These are phyloP conservation scores for Gnaphalium uliginosum DNA, from an alignment of 129 eudicot genomes.

Conservation along the genomic window DNA sequence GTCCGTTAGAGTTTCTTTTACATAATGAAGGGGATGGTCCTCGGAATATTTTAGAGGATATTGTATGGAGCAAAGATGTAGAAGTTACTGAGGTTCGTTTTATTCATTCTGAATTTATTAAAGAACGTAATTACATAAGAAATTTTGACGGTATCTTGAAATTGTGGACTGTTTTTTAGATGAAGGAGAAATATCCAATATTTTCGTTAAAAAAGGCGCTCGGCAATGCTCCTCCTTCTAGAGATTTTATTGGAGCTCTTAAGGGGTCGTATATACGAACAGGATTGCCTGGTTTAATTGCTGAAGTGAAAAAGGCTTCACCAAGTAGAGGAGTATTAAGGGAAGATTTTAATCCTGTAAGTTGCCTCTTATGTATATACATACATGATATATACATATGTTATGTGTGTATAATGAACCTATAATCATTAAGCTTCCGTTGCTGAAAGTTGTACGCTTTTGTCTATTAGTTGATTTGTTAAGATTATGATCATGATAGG, in stretches of 20 bases:
- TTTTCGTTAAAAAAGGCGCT: constrained; percentile 44
- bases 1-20: constrained; percentile 71
- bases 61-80: constrained; percentile 78
- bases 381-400: neutral
- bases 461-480: neutral
- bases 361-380: constrained; percentile 17
- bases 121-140: neutral
- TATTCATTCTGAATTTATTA: neutral
- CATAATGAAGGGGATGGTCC: constrained; percentile 73
- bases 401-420: neutral
- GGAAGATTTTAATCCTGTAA: constrained; percentile 93
- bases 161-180: constrained; percentile 30
- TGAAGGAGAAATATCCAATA: constrained; percentile 68
- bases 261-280: constrained; percentile 66
- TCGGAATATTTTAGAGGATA: constrained; percentile 89
- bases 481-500: constrained; percentile 49
- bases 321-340: constrained; percentile 93
- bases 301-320: constrained; percentile 99
- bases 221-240: constrained; percentile 53
- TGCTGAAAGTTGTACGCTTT: neutral
- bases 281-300: constrained; percentile 85
- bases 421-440: neutral
- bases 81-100: constrained; percentile 71
- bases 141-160: neutral
- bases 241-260: constrained; percentile 88